These are phyloP conservation scores for Thelonectria rubi DNA, from an alignment of 2,329 filamentous ascomycete genomes.

Conservation along the genomic window DNA sequence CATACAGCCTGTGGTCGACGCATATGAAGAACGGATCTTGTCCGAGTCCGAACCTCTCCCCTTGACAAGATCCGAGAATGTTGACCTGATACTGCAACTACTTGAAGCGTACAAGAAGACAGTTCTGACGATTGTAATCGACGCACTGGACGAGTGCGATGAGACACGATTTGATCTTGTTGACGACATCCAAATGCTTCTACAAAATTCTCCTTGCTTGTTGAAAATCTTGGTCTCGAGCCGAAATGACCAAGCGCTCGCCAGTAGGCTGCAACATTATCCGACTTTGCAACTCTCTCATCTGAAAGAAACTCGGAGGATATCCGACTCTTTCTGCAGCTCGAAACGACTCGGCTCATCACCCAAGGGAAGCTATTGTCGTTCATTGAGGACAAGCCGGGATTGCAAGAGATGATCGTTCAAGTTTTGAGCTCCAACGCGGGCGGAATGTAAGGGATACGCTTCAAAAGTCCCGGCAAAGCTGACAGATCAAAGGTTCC, in stretches of 20 bases:
- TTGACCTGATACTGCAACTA: slow-evolving; percentile 5
- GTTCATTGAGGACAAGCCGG: neutral
- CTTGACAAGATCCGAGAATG: neutral
- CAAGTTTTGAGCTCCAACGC: neutral
- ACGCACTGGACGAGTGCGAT: slow-evolving; percentile 10
- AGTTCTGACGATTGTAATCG: slow-evolving; percentile 3
- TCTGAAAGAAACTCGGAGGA: neutral
- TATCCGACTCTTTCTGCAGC: neutral
- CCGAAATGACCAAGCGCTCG: slow-evolving; percentile 2
- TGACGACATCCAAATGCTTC: slow-evolving; percentile 1
- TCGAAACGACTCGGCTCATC: neutral
- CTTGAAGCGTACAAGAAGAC: neutral
- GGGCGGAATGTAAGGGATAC: neutral
- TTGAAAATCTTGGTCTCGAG: slow-evolving; percentile 15
- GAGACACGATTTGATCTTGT: neutral
- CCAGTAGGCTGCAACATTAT: neutral
- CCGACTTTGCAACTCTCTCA: neutral
- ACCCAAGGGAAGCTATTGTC: neutral
- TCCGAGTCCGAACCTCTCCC: neutral
- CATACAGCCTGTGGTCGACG: neutral
- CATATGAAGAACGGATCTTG: neutral
- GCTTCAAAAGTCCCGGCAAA: neutral
- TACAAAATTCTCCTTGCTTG: slow-evolving; percentile 1
- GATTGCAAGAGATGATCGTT: neutral
- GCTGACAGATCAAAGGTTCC: neutral